Conservation (phyloP, 306 rosid species). For the Prunus mume region DNA sequence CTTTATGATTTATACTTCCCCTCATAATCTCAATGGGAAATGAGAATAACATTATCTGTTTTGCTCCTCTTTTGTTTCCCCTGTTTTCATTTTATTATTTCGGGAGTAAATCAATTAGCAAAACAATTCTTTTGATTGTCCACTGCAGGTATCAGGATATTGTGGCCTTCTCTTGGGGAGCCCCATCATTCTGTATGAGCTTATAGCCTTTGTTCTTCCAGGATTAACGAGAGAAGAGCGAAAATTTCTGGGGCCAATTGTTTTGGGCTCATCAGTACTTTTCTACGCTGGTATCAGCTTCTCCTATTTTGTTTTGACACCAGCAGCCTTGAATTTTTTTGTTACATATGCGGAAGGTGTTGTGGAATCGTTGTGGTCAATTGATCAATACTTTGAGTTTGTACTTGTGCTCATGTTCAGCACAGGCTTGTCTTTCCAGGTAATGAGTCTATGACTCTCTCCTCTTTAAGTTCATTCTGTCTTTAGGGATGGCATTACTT, state of each 20-base stretch:
- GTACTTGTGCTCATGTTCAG: conserved; percentile 97
- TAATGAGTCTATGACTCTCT: conserved; percentile 14
- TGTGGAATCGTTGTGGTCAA: conserved; percentile 96
- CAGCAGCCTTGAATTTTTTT: conserved; percentile 91
- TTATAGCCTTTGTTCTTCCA: conserved; percentile 88
- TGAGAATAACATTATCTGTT: background rate
- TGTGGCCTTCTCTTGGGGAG: conserved; percentile 94
- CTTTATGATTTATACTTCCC: background rate
- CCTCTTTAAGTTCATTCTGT: conserved; percentile 9
- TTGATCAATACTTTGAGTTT: conserved; percentile 95
- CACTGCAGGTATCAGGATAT: conserved; percentile 88
- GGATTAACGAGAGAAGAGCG: conserved; percentile 84
- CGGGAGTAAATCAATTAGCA: background rate
- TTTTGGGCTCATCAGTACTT: conserved; percentile 87
- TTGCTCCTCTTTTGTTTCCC: background rate
- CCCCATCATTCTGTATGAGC: conserved; percentile 88
- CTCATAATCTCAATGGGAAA: background rate
- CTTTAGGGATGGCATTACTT: background rate
- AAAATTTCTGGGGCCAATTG: conserved; percentile 88
- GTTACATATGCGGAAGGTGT: conserved; percentile 88
- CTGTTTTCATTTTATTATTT: background rate
- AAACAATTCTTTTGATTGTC: conserved; percentile 13
- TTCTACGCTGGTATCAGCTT: conserved; percentile 86
- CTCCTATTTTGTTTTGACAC: conserved; percentile 78
- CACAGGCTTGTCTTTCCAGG: conserved; percentile 99